Percentiles rank a stretch among this genome's conserved stretches.
Evolutionary conservation across 2,329 filamentous ascomycete genomes (phyloP).

Genomic region (Didymella sp.): DNA sequence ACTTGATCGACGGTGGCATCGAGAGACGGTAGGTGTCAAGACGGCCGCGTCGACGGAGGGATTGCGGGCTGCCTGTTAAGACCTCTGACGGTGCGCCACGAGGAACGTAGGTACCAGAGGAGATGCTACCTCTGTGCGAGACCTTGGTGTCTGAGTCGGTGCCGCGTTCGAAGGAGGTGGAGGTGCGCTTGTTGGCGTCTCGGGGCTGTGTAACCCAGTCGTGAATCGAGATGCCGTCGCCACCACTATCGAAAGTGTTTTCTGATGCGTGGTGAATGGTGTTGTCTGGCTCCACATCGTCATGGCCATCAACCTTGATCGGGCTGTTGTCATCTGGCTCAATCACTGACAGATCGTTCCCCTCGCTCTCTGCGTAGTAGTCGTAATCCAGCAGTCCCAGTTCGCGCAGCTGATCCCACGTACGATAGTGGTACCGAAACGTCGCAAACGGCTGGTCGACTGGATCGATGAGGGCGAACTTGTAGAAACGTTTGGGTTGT

Average conservation of each 20-base stretch:
- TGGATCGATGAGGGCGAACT: conserved; percentile 58
- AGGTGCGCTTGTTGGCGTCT: background rate
- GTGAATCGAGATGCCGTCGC: background rate
- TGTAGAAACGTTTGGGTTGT: conserved; percentile 56
- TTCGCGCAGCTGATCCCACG: conserved; percentile 36
- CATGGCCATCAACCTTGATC: background rate
- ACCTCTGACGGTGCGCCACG: conserved; percentile 15
- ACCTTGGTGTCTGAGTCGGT: background rate
- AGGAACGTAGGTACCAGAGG: conserved; percentile 22
- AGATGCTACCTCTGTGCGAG: background rate
- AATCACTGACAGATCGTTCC: conserved; percentile 36
- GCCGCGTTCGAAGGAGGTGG: background rate
- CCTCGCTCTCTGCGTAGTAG: conserved; percentile 21
- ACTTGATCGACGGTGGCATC: conserved; percentile 32
- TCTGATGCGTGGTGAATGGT: background rate
- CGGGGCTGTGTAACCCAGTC: background rate
- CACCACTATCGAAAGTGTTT: background rate
- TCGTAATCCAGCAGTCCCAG: conserved; percentile 33
- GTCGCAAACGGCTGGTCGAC: conserved; percentile 56
- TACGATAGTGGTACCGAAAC: conserved; percentile 53
- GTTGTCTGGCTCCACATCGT: background rate
- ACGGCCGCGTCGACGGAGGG: conserved; percentile 11
- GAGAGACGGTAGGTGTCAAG: conserved; percentile 31
- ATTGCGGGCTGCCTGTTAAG: conserved; percentile 5
- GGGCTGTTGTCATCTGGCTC: conserved; percentile 27